These are phyloP conservation scores for Thermomyces lanuginosus DNA, from an alignment of 2,329 filamentous ascomycete species.

Conservation along the genomic window DNA sequence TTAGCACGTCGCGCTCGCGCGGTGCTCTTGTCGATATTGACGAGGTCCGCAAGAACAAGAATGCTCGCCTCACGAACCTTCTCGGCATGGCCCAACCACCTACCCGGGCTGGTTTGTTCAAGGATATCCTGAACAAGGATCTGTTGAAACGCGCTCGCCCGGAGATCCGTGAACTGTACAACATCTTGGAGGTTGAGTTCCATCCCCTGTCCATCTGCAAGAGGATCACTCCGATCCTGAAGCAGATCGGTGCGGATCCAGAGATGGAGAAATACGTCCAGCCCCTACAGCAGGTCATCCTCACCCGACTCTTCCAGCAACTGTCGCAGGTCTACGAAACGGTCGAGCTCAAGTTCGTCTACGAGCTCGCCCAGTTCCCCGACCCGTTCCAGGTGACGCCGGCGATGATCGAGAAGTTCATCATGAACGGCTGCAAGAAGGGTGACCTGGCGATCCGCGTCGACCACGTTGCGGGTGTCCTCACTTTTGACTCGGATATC, in stretches of 20 bases:
- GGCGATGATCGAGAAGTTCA: conserved; percentile 95
- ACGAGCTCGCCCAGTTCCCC: conserved; percentile 86
- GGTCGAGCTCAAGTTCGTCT: conserved; percentile 83
- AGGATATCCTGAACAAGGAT: conserved; percentile 87
- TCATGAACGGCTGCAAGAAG: conserved; percentile 99
- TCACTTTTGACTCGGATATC: conserved; percentile 95
- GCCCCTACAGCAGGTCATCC: conserved; percentile 93
- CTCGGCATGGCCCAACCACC: conserved; percentile 84
- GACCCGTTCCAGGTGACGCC: conserved; percentile 87
- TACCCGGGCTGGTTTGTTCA: conserved; percentile 80
- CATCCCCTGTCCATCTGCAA: conserved; percentile 97
- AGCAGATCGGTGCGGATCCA: conserved; percentile 78
- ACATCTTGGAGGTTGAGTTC: conserved; percentile 98
- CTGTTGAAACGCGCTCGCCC: conserved; percentile 81
- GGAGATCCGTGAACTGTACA: conserved; percentile 93
- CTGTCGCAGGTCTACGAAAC: conserved; percentile 98
- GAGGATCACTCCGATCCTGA: conserved; percentile 92
- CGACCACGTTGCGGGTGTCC: conserved; percentile 83
- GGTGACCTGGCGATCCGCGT: conserved; percentile 91
- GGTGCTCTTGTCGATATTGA: conserved; percentile 94
- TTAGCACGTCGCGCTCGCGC: conserved; percentile 91
- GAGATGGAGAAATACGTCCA: conserved; percentile 97
- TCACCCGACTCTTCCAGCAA: conserved; percentile 96
- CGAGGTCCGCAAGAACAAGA: conserved; percentile 96
- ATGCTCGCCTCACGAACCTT: conserved; percentile 87